phyloP scores from a whole-genome alignment of 2,329 filamentous ascomycete species.

The Alternaria hordeiaustralica region DNA sequence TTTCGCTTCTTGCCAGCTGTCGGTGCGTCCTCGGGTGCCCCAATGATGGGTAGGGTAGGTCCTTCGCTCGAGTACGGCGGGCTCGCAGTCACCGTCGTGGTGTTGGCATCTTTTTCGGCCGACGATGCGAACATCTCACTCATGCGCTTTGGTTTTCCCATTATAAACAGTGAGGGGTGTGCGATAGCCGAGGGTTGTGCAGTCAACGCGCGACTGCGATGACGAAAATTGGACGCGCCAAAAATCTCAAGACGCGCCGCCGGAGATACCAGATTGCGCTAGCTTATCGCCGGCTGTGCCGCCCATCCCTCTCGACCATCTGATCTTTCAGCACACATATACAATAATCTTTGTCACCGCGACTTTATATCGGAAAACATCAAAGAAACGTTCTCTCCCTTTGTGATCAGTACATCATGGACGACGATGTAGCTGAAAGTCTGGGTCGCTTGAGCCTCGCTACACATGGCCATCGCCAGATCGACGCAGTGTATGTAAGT shows the following conservation, averaged over 20 bases:
- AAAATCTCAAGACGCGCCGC: conserved; percentile 10
- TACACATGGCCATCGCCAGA: neutral
- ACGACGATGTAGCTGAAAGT: neutral
- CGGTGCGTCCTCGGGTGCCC: neutral
- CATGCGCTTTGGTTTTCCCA: conserved; percentile 27
- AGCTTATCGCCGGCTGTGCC: conserved; percentile 9
- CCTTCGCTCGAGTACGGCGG: conserved; percentile 29
- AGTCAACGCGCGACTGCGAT: neutral
- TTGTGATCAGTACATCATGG: neutral
- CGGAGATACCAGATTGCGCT: conserved; percentile 6
- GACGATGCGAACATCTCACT: conserved; percentile 29
- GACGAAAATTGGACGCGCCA: conserved; percentile 14
- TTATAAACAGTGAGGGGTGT: neutral
- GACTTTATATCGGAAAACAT: neutral
- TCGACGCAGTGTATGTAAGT: neutral
- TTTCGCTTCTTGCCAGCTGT: conserved; percentile 17
- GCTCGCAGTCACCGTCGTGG: conserved; percentile 3
- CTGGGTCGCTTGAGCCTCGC: neutral
- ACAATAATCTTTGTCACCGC: neutral
- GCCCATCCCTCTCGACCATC: neutral
- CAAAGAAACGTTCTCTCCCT: neutral
- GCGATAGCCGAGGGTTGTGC: neutral
- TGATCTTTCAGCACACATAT: neutral
- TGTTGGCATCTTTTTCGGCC: conserved; percentile 9
- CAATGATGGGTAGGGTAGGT: conserved; percentile 26